Conservation (phyloP, 192 early-diverging fungal genomes). For the Powellomyces hirtus region DNA sequence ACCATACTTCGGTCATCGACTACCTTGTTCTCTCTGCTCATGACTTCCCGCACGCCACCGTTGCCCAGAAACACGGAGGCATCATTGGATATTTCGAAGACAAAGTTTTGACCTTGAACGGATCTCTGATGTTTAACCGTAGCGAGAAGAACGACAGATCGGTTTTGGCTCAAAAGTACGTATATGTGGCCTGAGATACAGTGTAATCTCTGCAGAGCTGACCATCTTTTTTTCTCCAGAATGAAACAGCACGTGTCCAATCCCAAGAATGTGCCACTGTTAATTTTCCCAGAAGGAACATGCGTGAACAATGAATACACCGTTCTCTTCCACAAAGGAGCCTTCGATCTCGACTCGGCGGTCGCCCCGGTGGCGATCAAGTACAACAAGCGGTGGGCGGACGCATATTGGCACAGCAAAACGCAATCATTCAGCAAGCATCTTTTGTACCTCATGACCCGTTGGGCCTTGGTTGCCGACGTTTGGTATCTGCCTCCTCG, state of each 20-base stretch:
- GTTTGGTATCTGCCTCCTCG: conserved; percentile 52
- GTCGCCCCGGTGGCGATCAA: conserved; percentile 55
- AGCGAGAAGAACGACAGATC: conserved; percentile 54
- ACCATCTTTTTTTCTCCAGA: conserved; percentile 21
- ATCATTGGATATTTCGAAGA: conserved; percentile 53
- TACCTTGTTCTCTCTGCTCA: conserved; percentile 49
- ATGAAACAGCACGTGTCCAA: conserved; percentile 48
- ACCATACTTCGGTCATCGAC: conserved; percentile 56
- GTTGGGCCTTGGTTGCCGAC: conserved; percentile 55
- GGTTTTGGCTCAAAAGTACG: conserved; percentile 43
- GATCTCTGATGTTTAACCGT: conserved; percentile 50
- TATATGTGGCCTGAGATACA: not conserved
- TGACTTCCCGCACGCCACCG: conserved; percentile 53
- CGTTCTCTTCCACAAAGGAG: conserved; percentile 60
- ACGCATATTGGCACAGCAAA: conserved; percentile 57
- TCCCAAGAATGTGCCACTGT: conserved; percentile 37
- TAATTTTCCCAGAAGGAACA: conserved; percentile 60
- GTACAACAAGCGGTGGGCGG: conserved; percentile 54
- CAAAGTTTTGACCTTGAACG: conserved; percentile 45
- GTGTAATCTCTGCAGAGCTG: not conserved
- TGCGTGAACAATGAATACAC: conserved; percentile 60
- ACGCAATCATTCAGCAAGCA: conserved; percentile 51
- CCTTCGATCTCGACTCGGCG: conserved; percentile 51
- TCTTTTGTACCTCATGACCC: conserved; percentile 59
- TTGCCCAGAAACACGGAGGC: conserved; percentile 49